Conservation (phyloP, 108 stramenopile genomes). For the Parietichytrium sp. region DNA sequence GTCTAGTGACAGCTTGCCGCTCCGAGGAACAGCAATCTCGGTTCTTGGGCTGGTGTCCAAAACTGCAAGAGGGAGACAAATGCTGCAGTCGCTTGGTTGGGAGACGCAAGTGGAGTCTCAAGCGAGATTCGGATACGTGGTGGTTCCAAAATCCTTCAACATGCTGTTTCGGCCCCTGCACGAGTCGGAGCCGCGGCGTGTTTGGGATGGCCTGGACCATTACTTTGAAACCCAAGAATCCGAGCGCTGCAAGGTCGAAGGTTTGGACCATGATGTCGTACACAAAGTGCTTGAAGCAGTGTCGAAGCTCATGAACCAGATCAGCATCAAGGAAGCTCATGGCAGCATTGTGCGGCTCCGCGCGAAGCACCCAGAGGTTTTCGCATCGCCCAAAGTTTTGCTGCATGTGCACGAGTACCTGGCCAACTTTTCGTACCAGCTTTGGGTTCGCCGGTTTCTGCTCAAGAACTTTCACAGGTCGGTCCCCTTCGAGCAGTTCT, state of each 20-base stretch:
- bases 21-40: slow-evolving; percentile 14
- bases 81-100: not conserved
- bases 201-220: not conserved
- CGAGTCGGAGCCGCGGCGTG: not conserved
- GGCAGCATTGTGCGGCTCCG: not conserved
- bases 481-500: not conserved
- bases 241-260: not conserved
- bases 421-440: not conserved
- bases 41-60: not conserved
- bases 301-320: slow-evolving; percentile 32
- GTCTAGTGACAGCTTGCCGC: not conserved
- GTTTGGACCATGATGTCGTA: not conserved
- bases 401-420: slow-evolving; percentile 10
- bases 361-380: not conserved
- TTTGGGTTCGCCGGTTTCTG: not conserved
- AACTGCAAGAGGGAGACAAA: not conserved
- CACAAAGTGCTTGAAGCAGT: not conserved
- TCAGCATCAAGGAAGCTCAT: slow-evolving; percentile 11
- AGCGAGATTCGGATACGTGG: not conserved
- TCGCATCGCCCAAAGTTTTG: not conserved
- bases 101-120: not conserved
- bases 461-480: not conserved
- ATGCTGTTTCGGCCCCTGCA: not conserved
- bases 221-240: not conserved
- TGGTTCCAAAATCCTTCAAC: not conserved